Evolutionary conservation across 345 rosid species (phyloP).

Genomic region (Noccaea bulbosa): DNA sequence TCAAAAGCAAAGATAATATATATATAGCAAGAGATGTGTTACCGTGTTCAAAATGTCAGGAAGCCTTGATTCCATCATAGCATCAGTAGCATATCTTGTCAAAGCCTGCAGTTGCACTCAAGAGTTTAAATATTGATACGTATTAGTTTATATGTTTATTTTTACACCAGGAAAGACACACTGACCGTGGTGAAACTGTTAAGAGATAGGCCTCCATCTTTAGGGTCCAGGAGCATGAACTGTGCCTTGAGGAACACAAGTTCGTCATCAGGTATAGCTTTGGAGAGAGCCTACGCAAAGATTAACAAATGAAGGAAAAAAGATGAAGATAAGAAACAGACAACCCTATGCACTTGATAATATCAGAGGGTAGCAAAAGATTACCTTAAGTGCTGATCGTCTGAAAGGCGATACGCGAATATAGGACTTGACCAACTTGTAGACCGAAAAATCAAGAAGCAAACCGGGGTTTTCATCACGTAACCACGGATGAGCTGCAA

Average conservation of each 20-base stretch:
- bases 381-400: constrained; percentile 86
- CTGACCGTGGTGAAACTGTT: constrained; percentile 73
- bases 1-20: background rate
- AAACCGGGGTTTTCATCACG: constrained; percentile 57
- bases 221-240: constrained; percentile 81
- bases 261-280: constrained; percentile 80
- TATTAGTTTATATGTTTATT: background rate
- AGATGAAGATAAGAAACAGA: constrained; percentile 18
- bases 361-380: constrained; percentile 19
- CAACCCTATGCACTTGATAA: constrained; percentile 3
- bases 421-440: constrained; percentile 77
- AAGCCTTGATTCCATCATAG: constrained; percentile 83
- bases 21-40: constrained; percentile 30
- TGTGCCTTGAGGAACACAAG: constrained; percentile 80
- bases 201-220: constrained; percentile 74
- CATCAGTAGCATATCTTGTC: constrained; percentile 67
- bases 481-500: constrained; percentile 94
- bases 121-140: background rate
- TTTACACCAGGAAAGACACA: constrained; percentile 22
- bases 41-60: constrained; percentile 74
- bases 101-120: constrained; percentile 64
- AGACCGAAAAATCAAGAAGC: constrained; percentile 79
- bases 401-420: constrained; percentile 75
- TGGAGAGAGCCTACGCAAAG: constrained; percentile 79
- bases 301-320: constrained; percentile 10